Conservation (phyloP, 352 stramenopile genomes). For the Globisporangium takayamanum region DNA sequence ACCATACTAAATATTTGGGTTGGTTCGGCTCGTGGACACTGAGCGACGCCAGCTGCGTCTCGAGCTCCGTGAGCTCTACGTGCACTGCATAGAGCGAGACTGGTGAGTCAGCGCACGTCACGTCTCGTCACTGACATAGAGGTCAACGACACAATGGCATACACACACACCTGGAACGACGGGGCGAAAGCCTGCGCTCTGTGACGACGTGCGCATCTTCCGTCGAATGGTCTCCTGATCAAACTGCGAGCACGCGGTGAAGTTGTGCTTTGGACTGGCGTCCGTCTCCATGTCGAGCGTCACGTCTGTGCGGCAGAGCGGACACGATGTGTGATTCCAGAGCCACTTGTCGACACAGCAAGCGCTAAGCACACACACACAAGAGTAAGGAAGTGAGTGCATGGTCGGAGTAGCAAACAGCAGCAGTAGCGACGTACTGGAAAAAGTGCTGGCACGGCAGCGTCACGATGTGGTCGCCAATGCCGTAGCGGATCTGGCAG, state of each 20-base stretch:
- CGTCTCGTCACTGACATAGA: neutral
- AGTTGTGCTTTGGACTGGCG: constrained; percentile 55
- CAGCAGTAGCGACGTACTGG: constrained; percentile 41
- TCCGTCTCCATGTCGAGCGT: constrained; percentile 42
- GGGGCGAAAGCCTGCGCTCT: constrained; percentile 59
- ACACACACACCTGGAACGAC: constrained; percentile 53
- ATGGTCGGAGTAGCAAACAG: neutral
- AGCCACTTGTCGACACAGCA: constrained; percentile 83
- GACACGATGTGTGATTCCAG: constrained; percentile 83
- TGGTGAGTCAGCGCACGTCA: neutral
- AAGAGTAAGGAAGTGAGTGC: neutral
- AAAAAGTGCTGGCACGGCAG: constrained; percentile 84
- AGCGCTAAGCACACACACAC: constrained; percentile 26
- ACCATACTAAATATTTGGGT: constrained; percentile 31
- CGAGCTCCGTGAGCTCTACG: constrained; percentile 15
- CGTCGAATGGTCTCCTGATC: constrained; percentile 69
- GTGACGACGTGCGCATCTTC: constrained; percentile 64
- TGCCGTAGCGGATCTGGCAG: constrained; percentile 77
- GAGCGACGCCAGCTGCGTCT: constrained; percentile 18
- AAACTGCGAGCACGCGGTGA: constrained; percentile 61
- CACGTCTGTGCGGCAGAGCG: constrained; percentile 76
- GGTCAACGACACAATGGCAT: neutral
- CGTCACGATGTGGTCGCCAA: constrained; percentile 80
- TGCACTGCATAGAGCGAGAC: constrained; percentile 5
- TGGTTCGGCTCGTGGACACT: constrained; percentile 20